These are phyloP conservation scores for Epichloe hybrida DNA, from an alignment of 2,329 filamentous ascomycete genomes.

Conservation along the genomic window DNA sequence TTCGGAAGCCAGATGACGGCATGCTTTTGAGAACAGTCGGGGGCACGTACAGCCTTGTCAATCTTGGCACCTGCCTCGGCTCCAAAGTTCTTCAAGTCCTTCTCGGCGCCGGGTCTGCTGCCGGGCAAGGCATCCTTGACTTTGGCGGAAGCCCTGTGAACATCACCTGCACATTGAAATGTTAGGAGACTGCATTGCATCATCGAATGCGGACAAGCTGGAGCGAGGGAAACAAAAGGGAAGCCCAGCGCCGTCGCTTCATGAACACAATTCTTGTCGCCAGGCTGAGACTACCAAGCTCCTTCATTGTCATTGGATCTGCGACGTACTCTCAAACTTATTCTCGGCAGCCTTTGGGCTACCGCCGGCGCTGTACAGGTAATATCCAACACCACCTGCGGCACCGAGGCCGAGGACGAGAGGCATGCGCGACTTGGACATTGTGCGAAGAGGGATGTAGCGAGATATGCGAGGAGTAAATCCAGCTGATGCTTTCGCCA, in stretches of 20 bases:
- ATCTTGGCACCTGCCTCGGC: slow-evolving; percentile 46
- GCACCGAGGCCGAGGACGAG: slow-evolving; percentile 46
- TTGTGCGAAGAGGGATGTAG: slow-evolving; percentile 15
- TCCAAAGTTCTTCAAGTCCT: slow-evolving; percentile 39
- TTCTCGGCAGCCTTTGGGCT: slow-evolving; percentile 72
- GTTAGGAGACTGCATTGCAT: neutral
- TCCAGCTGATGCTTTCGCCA: neutral
- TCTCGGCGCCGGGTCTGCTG: slow-evolving; percentile 47
- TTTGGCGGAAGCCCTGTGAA: slow-evolving; percentile 52
- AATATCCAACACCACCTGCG: slow-evolving; percentile 66
- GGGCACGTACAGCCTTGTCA: slow-evolving; percentile 51
- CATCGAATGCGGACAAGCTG: neutral
- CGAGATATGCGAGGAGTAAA: neutral
- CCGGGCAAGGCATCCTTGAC: slow-evolving; percentile 54
- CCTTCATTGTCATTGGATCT: neutral
- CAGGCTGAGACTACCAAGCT: neutral
- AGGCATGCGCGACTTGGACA: slow-evolving; percentile 35
- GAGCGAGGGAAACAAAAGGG: neutral
- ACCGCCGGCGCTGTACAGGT: slow-evolving; percentile 79
- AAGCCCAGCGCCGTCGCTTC: neutral
- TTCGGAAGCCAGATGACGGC: too few species aligned
- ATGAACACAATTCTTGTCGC: too few species aligned
- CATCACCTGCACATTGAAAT: slow-evolving; percentile 51
- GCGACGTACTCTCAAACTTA: slow-evolving; percentile 57
- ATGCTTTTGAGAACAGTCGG: neutral